Conservation (phyloP, 345 rosid genomes). For the Arabidopsis suecica region DNA sequence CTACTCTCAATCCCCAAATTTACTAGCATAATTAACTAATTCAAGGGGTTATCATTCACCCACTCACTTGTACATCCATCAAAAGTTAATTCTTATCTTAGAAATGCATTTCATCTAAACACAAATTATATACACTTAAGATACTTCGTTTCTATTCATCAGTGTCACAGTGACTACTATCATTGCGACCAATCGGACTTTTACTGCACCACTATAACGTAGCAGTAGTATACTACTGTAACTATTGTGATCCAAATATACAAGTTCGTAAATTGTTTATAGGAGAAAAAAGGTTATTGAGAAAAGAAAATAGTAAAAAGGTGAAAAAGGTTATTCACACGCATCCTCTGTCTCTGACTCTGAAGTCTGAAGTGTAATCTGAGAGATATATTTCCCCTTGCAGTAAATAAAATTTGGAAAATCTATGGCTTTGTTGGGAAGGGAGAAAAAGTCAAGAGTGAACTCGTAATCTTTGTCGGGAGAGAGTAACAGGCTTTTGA, state of each 20-base stretch:
- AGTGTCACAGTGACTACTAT: background rate
- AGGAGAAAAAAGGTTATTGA: background rate
- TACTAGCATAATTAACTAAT: slow-evolving; percentile 18
- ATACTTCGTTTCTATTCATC: no score
- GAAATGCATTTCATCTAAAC: background rate
- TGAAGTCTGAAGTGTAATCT: background rate
- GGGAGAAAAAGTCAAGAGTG: slow-evolving; percentile 36
- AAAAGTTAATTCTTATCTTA: background rate
- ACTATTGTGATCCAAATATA: background rate
- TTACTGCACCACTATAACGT: background rate
- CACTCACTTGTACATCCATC: background rate
- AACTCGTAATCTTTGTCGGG: slow-evolving; percentile 44
- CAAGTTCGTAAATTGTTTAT: background rate
- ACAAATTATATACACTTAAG: no score
- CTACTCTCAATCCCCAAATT: slow-evolving; percentile 46
- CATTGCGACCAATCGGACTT: background rate
- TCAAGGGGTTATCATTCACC: background rate
- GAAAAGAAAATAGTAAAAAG: background rate
- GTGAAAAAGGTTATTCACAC: slow-evolving; percentile 29
- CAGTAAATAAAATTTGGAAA: slow-evolving; percentile 43
- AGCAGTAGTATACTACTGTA: background rate
- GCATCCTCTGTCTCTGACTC: slow-evolving; percentile 36
- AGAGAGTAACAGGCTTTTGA: slow-evolving; percentile 18
- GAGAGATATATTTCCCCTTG: slow-evolving; percentile 30
- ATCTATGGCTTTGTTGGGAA: slow-evolving; percentile 44